Evolutionary conservation across 345 rosid genomes (phyloP), one percentile per base, ranked within the genome.

Genomic region (Eucalyptus dawsonii): DNA sequence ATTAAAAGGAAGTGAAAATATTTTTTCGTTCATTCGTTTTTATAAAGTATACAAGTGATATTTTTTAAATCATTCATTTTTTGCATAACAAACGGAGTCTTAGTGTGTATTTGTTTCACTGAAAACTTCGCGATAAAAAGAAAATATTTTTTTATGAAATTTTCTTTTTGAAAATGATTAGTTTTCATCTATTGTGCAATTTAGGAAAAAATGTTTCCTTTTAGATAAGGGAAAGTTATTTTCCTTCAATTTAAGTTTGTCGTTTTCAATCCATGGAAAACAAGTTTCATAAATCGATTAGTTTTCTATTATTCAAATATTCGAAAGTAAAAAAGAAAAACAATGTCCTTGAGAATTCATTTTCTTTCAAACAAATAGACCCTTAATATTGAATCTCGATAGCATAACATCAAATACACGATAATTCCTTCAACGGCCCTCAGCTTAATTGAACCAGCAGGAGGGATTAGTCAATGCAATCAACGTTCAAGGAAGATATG

Each of bases 21-120:
- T 6, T 14, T 65, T 65, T 65, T 8, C 3, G 2, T 69, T 34
- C 24, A 16, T 17, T 34, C 4, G 5, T 17, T 17, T 9, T 5
- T 9, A 15, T 34, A 9, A 69, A 69, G 45, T 40, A 72, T 5
- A 37, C 14, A 37, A 34, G 8, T 3, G 2, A 5, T 10, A 34
- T 19, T 72, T 72, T 72, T 19, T 9, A 19, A 34, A 34, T 17
- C 7, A 10, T 9, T 69, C 4, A 34, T 34, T 69, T 69, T 69
- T 2, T 6, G 3, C 21, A 1, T 7, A 15, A 69, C 0, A 6
- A 69, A 69, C 2, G 0, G 6, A 31, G 42, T 11, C 19, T n/a
- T 27, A 25, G 8, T 12, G 34, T 65, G 19, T 3, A 9, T n/a
- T 29, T 6, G 2, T 65, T 65, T 65, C 6, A 34, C 1, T 34